A percentile compares a stretch with the other conserved stretches of the same genome.
These are phyloP conservation scores for Hamamelis virginiana DNA, from an alignment of 164 flowering plant species.

Conservation along the genomic window DNA sequence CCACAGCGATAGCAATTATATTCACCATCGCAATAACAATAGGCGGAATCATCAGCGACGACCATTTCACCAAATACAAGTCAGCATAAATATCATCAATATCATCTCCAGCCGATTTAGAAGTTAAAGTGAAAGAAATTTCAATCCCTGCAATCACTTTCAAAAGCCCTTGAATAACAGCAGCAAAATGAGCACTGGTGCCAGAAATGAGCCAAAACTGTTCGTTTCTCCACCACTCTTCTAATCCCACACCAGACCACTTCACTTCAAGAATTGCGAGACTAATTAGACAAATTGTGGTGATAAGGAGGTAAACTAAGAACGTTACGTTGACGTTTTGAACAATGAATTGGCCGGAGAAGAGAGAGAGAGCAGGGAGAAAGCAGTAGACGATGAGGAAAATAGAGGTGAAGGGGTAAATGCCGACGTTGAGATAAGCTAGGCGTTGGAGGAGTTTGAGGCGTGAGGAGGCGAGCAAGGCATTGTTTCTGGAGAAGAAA, in stretches of 20 bases:
- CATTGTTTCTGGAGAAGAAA: conserved; percentile 81
- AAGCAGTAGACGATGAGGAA: conserved; percentile 73
- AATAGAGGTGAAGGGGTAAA: conserved; percentile 74
- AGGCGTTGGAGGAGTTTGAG: conserved; percentile 66
- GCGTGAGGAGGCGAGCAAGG: conserved; percentile 42
- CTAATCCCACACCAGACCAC: conserved; percentile 72
- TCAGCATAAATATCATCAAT: conserved; percentile 66
- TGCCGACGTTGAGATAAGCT: conserved; percentile 71
- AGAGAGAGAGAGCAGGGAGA: conserved; percentile 79
- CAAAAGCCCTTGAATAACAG: conserved; percentile 69
- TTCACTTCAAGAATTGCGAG: conserved; percentile 68
- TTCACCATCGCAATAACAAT: conserved; percentile 65
- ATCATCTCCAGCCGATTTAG: conserved; percentile 66
- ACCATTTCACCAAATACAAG: conserved; percentile 68
- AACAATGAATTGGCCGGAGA: conserved; percentile 77
- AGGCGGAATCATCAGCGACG: conserved; percentile 69
- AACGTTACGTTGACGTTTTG: conserved; percentile 44
- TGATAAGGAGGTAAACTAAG: conserved; percentile 54
- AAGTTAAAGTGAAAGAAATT: conserved; percentile 71
- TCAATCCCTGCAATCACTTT: conserved; percentile 79
- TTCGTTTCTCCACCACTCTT: conserved; percentile 91
- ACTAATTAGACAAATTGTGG: conserved; percentile 45
- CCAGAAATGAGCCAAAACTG: conserved; percentile 85
- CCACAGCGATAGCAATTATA: conserved; percentile 53
- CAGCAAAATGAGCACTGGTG: conserved; percentile 71